phyloP scores from a whole-genome alignment of 176 grass and related monocot genomes.

The Zoysia pacifica region DNA sequence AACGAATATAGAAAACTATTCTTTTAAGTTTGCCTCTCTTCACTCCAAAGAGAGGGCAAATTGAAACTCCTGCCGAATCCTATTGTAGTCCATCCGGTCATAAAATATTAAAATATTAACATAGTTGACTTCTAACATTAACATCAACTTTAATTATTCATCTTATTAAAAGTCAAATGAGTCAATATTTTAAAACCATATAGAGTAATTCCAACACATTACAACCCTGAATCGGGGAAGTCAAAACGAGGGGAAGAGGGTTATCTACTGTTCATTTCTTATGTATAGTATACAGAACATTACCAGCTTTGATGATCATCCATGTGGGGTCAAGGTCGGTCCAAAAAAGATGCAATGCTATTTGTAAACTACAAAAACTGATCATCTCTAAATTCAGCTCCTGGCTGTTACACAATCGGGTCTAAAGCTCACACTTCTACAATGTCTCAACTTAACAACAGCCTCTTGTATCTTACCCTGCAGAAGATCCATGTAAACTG shows the following conservation, averaged over 20 bases:
- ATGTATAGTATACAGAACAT: slow-evolving; percentile 58
- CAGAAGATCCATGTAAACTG: slow-evolving; percentile 84
- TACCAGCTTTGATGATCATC: slow-evolving; percentile 43
- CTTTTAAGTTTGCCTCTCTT: slow-evolving; percentile 22
- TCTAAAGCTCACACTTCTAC: slow-evolving; percentile 75
- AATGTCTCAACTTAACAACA: slow-evolving; percentile 67
- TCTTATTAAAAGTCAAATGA: no score
- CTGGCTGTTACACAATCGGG: slow-evolving; percentile 46
- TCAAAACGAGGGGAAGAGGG: slow-evolving; percentile 9
- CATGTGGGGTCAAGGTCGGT: slow-evolving; percentile 42
- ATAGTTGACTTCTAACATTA: no score
- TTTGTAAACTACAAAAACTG: slow-evolving; percentile 54
- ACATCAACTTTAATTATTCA: no score
- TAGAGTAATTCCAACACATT: slow-evolving; percentile 37
- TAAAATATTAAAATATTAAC: no score
- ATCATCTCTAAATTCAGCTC: slow-evolving; percentile 40
- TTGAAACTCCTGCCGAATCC: neutral
- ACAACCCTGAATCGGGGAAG: slow-evolving; percentile 47
- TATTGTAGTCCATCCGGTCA: no score
- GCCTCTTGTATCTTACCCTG: slow-evolving; percentile 71
- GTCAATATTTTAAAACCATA: no score
- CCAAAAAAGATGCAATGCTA: slow-evolving; percentile 45
- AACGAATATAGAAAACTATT: slow-evolving; percentile 45
- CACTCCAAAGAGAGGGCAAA: slow-evolving; percentile 41
- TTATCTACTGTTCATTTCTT: slow-evolving; percentile 47